Base-by-base conservation (phyloP, 495 filamentous ascomycete genomes). In the Darksidea phi region DNA sequence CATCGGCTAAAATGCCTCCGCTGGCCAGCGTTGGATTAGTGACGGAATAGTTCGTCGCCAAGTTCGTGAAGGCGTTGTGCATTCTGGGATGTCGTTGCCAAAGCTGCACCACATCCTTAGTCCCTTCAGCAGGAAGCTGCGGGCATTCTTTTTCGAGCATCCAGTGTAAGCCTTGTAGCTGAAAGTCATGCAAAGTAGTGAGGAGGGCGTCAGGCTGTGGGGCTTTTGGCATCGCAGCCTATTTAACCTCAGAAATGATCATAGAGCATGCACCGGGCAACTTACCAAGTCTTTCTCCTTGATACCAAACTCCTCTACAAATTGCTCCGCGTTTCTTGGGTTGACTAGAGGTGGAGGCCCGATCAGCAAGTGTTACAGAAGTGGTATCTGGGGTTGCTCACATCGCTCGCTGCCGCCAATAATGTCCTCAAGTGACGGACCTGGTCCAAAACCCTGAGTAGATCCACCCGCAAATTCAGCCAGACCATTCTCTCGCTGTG, bases 1-100 rank as follows among this genome's bases (percentile, higher is more conserved):
- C 92, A 71, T 97, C 92, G 23, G 90, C 90, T 12, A 96, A 77
- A 32, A 96, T 89, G 34, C 91, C 92, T 45, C 92, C 93, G 64
- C 85, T 88, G 0, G 87, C 82, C 18, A 96, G 76, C 3, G 69
- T 64, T 0, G 91, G 90, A 4, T 69, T 71, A 1, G 70, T 70
- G 1, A 81, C 83, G 0, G 84, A 80, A 67, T 83, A 92, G 61
- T 87, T 86, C 1, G 91, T 93, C 28, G 87, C 90, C 36, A 95
- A 75, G 67, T 96, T 94, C 48, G 78, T 79, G 54, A 86, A 95
- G 3, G 74, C 71, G 24, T 78, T 78, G 2, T 67, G 65, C 6
- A 78, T 66, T 6, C 70, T 71, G 11, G 57, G 28, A 38, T 75
- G 68, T 1, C 78, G 75, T 71, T 88, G 89, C 92, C 92, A 97